A percentile compares a stretch with the other conserved stretches of the same genome.
These are phyloP conservation scores for Marsdenia floribunda DNA, from an alignment of 257 asterid genomes.

Conservation along the genomic window DNA sequence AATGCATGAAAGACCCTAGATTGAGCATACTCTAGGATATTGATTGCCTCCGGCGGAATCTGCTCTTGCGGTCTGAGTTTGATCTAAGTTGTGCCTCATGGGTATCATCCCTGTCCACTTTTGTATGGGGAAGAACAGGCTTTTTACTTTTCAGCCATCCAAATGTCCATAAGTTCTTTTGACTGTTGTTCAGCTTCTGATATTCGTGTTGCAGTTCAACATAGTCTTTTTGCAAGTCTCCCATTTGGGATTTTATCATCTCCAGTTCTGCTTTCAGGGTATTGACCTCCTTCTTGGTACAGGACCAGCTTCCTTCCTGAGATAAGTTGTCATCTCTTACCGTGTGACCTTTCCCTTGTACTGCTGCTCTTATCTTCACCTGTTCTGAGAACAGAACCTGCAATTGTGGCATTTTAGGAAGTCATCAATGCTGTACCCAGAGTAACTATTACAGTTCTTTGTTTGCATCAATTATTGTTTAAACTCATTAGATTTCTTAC, in stretches of 20 bases:
- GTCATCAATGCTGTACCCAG: neutral
- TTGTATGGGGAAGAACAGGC: constrained; percentile 40
- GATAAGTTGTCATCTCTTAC: constrained; percentile 42
- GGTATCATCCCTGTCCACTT: constrained; percentile 38
- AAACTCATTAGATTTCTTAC: neutral
- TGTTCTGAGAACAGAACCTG: constrained; percentile 84
- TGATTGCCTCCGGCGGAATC: constrained; percentile 2
- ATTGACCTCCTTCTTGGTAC: constrained; percentile 58
- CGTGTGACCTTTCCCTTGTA: constrained; percentile 42
- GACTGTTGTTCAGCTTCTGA: constrained; percentile 35
- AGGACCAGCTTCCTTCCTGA: constrained; percentile 35
- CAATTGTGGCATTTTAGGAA: constrained; percentile 17
- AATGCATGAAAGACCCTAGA: neutral
- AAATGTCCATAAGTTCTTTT: constrained; percentile 44
- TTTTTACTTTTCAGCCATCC: constrained; percentile 63
- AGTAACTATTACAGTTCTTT: neutral
- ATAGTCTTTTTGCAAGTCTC: constrained; percentile 55
- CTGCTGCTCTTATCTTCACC: constrained; percentile 50
- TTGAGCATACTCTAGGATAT: neutral
- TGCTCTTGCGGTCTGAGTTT: constrained; percentile 23
- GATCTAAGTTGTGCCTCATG: constrained; percentile 32
- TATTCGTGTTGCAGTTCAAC: constrained; percentile 51
- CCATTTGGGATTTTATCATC: constrained; percentile 46
- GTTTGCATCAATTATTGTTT: neutral
- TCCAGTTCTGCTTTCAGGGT: constrained; percentile 60